Evolutionary conservation across 2,329 filamentous ascomycete species (phyloP).

Genomic region (Daldinia eschscholtzii): DNA sequence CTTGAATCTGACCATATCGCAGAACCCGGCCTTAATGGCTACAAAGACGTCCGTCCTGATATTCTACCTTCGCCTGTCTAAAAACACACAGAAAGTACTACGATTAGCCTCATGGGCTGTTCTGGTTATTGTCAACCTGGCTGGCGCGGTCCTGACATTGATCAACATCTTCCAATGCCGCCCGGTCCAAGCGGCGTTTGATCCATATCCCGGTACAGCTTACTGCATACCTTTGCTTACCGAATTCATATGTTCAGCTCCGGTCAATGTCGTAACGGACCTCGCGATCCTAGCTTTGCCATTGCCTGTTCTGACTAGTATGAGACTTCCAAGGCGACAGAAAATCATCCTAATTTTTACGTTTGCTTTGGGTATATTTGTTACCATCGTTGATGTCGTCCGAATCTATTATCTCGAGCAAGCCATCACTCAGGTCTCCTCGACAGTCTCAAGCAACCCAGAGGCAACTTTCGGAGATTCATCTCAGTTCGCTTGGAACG

Average conservation of each 20-base stretch:
- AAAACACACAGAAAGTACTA: slow-evolving; percentile 80
- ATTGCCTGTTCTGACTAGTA: slow-evolving; percentile 87
- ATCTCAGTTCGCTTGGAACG: slow-evolving; percentile 75
- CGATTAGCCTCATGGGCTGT: slow-evolving; percentile 85
- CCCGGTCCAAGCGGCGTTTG: slow-evolving; percentile 79
- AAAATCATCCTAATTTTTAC: slow-evolving; percentile 89
- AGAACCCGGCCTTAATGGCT: slow-evolving; percentile 91
- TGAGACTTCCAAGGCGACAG: slow-evolving; percentile 86
- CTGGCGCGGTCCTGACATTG: slow-evolving; percentile 83
- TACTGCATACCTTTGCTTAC: slow-evolving; percentile 70
- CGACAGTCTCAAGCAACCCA: slow-evolving; percentile 54
- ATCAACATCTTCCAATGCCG: slow-evolving; percentile 89
- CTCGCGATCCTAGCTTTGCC: slow-evolving; percentile 88
- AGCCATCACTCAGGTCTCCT: slow-evolving; percentile 66
- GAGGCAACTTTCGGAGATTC: slow-evolving; percentile 64
- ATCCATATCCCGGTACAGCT: slow-evolving; percentile 52
- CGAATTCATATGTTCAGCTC: slow-evolving; percentile 80
- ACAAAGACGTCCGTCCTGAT: slow-evolving; percentile 93
- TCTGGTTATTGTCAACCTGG: slow-evolving; percentile 80
- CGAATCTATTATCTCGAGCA: slow-evolving; percentile 90
- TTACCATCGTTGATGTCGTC: slow-evolving; percentile 88
- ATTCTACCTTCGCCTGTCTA: slow-evolving; percentile 88
- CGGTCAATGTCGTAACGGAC: slow-evolving; percentile 92
- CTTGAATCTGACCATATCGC: slow-evolving; percentile 37
- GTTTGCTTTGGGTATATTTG: slow-evolving; percentile 88